Evolutionary conservation across 83 land plant species (phyloP), one percentile per base, ranked within the genome.

Genomic region (Picea mariana): DNA sequence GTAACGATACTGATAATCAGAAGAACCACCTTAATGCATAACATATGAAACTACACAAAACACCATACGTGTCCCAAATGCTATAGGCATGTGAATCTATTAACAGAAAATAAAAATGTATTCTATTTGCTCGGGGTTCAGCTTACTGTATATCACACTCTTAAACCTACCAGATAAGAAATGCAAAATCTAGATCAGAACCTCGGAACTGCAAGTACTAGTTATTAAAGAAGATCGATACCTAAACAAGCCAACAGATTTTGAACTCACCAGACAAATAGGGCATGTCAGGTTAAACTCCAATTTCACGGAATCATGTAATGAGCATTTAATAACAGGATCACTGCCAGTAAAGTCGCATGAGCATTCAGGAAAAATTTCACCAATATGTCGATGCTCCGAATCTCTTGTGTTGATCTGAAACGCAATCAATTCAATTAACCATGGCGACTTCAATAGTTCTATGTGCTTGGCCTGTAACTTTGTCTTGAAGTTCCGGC

Each of bases 401-500:
- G 85, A 72, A 40, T 82, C 85, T 24, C 62, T 83, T 40, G 81
- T 80, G 68, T 91, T 91, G 80, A 91, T 67, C 81, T 82, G 84
- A 71, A 89, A 87, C 26, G 93, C 93, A 21, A 87, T 87, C 23
- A 91, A 66, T 80, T 91, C 93, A 64, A 89, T 87, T 2, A 91
- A 72, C 92, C 92, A 91, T 7, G 93, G 93, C n/a, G 93, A 91
- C 58, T 91, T 87, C 85, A 91, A 76, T 55, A 89, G 81, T 78
- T 91, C 93, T 55, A 86, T 80, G 44, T 83, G 92, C 80, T 89
- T 84, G 4, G 93, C 81, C 31, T 81, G 88, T 79, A 91, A 49
- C 78, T 76, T 85, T 7, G 84, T 79, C 67, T 84, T 87, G 67
- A 91, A 91, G 31, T 85, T 81, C 77, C 81, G 82, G 2, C 93